These are phyloP conservation scores for Ailanthus altissimus DNA, from an alignment of 345 rosid genomes.

Conservation along the genomic window DNA sequence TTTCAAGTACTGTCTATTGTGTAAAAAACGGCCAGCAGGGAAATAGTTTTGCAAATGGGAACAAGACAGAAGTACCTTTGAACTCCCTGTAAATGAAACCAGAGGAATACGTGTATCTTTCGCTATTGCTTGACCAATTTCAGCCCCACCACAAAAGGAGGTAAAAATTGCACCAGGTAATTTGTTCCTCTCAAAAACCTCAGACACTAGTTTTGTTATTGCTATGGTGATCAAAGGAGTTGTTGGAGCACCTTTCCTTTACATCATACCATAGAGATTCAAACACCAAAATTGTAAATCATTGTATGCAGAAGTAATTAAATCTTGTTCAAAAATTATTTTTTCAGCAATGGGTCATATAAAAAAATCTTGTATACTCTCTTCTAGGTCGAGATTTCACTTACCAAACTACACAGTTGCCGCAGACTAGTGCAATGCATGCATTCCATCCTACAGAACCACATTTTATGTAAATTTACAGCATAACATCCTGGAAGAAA, in stretches of 20 bases:
- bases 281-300: conserved; percentile 9
- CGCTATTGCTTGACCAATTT: conserved; percentile 89
- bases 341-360: neutral
- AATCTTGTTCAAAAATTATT: neutral
- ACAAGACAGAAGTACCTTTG: conserved; percentile 54
- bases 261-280: conserved; percentile 16
- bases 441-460: conserved; percentile 89
- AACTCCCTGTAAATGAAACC: conserved; percentile 94
- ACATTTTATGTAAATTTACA: conserved; percentile 6
- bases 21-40: neutral
- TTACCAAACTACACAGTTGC: conserved; percentile 97
- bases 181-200: conserved; percentile 82
- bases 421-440: conserved; percentile 93
- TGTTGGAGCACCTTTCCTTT: conserved; percentile 98
- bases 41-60: neutral
- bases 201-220: conserved; percentile 80
- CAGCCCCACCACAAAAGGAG: conserved; percentile 91
- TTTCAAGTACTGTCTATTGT: neutral
- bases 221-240: conserved; percentile 96
- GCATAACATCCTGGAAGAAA: conserved; percentile 11
- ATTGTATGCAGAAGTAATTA: neutral
- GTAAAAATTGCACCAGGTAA: conserved; percentile 94
- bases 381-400: conserved; percentile 20
- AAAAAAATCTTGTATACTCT: neutral
- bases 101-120: conserved; percentile 79